These are phyloP conservation scores for Taphrina communis DNA, from an alignment of 1,139 yeast species.

Conservation along the genomic window DNA sequence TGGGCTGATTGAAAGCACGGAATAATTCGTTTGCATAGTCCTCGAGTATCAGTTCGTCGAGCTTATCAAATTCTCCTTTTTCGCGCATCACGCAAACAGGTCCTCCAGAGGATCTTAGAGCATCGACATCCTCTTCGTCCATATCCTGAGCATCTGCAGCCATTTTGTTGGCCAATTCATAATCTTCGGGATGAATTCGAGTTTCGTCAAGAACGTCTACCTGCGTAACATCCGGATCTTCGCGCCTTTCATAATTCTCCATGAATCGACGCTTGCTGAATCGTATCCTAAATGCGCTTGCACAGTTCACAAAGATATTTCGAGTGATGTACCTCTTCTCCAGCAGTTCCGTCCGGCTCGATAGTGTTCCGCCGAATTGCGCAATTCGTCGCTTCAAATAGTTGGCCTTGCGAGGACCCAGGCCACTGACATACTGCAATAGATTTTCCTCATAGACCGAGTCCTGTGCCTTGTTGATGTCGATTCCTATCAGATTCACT, in stretches of 20 bases:
- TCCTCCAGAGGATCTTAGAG: slow-evolving; percentile 71
- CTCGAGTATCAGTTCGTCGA: slow-evolving; percentile 85
- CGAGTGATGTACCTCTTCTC: slow-evolving; percentile 80
- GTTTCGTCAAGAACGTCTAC: slow-evolving; percentile 85
- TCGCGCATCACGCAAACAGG: slow-evolving; percentile 81
- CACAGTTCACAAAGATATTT: slow-evolving; percentile 84
- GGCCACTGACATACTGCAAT: slow-evolving; percentile 81
- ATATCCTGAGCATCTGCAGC: slow-evolving; percentile 97
- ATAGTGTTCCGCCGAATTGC: slow-evolving; percentile 69
- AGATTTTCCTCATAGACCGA: slow-evolving; percentile 72
- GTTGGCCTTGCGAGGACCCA: slow-evolving; percentile 94
- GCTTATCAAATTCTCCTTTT: slow-evolving; percentile 69
- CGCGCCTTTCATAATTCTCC: slow-evolving; percentile 56
- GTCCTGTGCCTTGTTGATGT: slow-evolving; percentile 85
- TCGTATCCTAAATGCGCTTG: slow-evolving; percentile 85
- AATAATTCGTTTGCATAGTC: slow-evolving; percentile 94
- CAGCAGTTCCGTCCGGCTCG: slow-evolving; percentile 76
- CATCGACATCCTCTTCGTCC: slow-evolving; percentile 91
- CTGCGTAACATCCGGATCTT: slow-evolving; percentile 60
- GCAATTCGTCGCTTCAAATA: slow-evolving; percentile 84
- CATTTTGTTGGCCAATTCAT: slow-evolving; percentile 92
- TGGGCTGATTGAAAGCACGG: slow-evolving; percentile 72
- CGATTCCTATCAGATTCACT: slow-evolving; percentile 89
- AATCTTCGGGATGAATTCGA: slow-evolving; percentile 96
- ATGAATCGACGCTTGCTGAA: slow-evolving; percentile 50